Evolutionary conservation across 805 yeast genomes (phyloP).

Genomic region (Pichia pseudocactophila): DNA sequence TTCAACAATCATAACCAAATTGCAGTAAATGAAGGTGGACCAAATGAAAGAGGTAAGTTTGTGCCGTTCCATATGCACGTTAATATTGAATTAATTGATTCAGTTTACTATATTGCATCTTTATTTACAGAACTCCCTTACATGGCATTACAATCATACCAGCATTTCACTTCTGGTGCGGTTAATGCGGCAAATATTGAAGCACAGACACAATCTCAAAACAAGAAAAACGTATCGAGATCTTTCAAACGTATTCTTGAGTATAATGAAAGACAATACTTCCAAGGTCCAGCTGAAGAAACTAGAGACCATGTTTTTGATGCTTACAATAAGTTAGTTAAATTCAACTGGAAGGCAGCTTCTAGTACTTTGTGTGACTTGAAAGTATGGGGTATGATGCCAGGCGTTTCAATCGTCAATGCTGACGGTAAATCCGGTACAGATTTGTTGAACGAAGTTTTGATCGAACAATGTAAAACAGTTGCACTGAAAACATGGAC

Average conservation of each 20-base stretch:
- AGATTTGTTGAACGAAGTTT: constrained; percentile 58
- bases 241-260: constrained; percentile 88
- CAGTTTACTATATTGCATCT: constrained; percentile 85
- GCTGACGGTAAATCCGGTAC: constrained; percentile 31
- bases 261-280: constrained; percentile 86
- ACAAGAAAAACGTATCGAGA: constrained; percentile 30
- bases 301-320: constrained; percentile 88
- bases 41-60: constrained; percentile 63
- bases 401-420: constrained; percentile 43
- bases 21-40: background rate
- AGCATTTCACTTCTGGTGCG: constrained; percentile 36
- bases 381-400: constrained; percentile 60
- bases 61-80: constrained; percentile 98
- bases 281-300: constrained; percentile 97
- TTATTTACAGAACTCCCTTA: constrained; percentile 87
- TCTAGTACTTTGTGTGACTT: constrained; percentile 63
- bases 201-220: constrained; percentile 12
- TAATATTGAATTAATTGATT: constrained; percentile 88
- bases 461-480: constrained; percentile 69
- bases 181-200: constrained; percentile 9
- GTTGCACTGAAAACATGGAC: constrained; percentile 92
- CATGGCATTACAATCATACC: constrained; percentile 43
- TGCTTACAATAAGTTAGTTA: constrained; percentile 81
- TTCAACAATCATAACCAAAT: constrained; percentile 1
- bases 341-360: constrained; percentile 83